These are phyloP conservation scores for Chlorella sp. DNA, from an alignment of 139 green algal genomes.

Conservation along the genomic window DNA sequence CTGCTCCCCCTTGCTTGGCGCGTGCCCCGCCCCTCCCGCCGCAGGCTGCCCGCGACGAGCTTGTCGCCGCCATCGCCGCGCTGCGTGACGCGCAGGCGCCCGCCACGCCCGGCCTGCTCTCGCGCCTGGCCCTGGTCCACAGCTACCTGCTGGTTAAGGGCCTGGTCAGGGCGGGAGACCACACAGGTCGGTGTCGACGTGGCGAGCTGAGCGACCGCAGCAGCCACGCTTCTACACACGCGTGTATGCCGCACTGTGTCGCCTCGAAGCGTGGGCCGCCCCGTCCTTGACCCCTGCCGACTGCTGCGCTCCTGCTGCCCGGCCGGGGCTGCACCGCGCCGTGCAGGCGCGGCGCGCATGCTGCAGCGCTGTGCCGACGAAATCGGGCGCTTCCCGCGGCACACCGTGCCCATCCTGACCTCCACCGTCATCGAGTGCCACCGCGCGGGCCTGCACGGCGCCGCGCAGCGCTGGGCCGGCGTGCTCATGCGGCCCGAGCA, in stretches of 20 bases:
- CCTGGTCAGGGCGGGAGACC: slow-evolving; percentile 69
- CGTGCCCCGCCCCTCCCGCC: neutral
- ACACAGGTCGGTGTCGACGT: too few relatives aligned
- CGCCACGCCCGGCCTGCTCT: slow-evolving; percentile 53
- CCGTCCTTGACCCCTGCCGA: too few relatives aligned
- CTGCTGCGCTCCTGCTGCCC: too few relatives aligned
- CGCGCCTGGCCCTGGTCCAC: slow-evolving; percentile 63
- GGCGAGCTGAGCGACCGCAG: too few relatives aligned
- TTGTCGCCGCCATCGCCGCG: slow-evolving; percentile 61
- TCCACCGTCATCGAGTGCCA: slow-evolving; percentile 88
- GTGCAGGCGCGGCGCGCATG: slow-evolving; percentile 69
- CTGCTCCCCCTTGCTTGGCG: neutral
- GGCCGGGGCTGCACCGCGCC: neutral
- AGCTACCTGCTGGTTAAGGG: slow-evolving; percentile 80
- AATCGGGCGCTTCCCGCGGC: slow-evolving; percentile 67
- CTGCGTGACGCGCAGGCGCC: slow-evolving; percentile 46
- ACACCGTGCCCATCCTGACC: slow-evolving; percentile 88
- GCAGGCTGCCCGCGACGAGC: slow-evolving; percentile 67
- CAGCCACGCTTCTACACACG: too few relatives aligned
- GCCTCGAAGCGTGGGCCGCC: too few relatives aligned
- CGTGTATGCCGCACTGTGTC: too few relatives aligned
- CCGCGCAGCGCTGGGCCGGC: slow-evolving; percentile 75
- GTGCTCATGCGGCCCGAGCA: slow-evolving; percentile 81
- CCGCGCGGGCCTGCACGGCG: slow-evolving; percentile 69
- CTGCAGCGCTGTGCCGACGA: slow-evolving; percentile 68